Evolutionary conservation across 495 filamentous ascomycete species (phyloP), one percentile per base, ranked within the genome.

Genomic region (Staphylotrichum tortipilum): DNA sequence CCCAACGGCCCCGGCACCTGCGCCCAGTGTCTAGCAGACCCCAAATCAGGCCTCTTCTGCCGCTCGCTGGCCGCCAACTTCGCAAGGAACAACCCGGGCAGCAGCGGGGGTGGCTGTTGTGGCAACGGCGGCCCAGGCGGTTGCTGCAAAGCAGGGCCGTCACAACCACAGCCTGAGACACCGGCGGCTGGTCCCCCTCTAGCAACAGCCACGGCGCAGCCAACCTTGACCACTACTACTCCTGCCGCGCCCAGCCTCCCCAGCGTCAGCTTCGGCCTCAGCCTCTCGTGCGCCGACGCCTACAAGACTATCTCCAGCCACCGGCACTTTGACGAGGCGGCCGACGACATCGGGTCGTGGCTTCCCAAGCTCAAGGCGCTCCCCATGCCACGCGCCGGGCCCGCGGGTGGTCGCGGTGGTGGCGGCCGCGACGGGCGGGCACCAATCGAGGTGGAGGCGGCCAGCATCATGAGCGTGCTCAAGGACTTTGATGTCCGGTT

Each of bases 401-500:
- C 44, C 9, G 11, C 18, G 4, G 58, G 47, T 6, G 42, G 40
- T 6, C 35, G 43, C 4, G 45, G 49, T 9, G 36, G 42, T n/a
- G 43, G 43, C 22, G 44, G 38, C 21, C 39, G 54, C 18, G 57
- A 36, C 4, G 47, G 64, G 50, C 72, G 81, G 50, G 76, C 76
- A 18, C 82, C 85, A 6, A 79, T 88, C 55, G 85, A 91, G 60
- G 82, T 94, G 8, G 87, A 94, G 60, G 85, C 88, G 1, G 86
- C 86, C 4, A 89, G 84, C 61, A 86, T 94, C 22, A 89, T 91
- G 83, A 81, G 82, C 33, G 87, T 92, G 24, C 63, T 94, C 47
- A 86, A 84, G 54, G 82, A 83, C 49, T 88, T 94, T 60, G 88
- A 94, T 60, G 76, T 86, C 31, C 65, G 88, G 33, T 94, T 94